Evolutionary conservation across 345 rosid species (phyloP), one percentile per base, ranked within the genome.

Genomic region (Combretum micranthum): DNA sequence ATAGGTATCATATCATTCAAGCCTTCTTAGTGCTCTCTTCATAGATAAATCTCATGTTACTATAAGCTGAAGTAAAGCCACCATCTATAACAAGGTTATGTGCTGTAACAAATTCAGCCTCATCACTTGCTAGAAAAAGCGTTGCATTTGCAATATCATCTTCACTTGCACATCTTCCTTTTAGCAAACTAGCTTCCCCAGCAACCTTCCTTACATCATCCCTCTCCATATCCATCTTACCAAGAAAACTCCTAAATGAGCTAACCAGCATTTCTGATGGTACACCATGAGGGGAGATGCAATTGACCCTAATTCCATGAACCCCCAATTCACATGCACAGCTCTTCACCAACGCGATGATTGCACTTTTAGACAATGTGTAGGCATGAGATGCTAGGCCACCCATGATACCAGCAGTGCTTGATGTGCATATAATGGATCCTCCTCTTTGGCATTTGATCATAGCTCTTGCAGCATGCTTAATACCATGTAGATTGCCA

Each of bases 241-340:
- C 77, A 37, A 79, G 61, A 19, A 61, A 58, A 59, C 52, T 68
- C 26, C 86, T 64, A 50, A 64, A 83, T 4, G 84, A 88, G 23
- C 59, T 52, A 0, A 90, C 71, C 15, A 90, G 84, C 71, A 90
- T 87, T 25, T 87, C 90, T n/a, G 97, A 73, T 19, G 97, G 87
- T 5, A 90, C 93, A 12, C 90, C 94, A n/a, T 90, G 97, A 12
- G 96, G 96, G 4, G 97, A 87, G 44, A 90, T 72, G 77, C 80
- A 80, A 46, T 90, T 87, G 43, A 90, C 96, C 0, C 97, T 71
- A 43, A 90, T 87, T 19, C 88, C 80, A 13, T 85, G 76, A 45
- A 47, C 61, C 8, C 97, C 94, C 20, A 90, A 59, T 64, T 87
- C 96, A n/a, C 97, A 90, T 0, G 96, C 91, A 0, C 78, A 45